Evolutionary conservation across 78 protist genomes (phyloP).

Genomic region (Capsaspora owczarzaki): DNA sequence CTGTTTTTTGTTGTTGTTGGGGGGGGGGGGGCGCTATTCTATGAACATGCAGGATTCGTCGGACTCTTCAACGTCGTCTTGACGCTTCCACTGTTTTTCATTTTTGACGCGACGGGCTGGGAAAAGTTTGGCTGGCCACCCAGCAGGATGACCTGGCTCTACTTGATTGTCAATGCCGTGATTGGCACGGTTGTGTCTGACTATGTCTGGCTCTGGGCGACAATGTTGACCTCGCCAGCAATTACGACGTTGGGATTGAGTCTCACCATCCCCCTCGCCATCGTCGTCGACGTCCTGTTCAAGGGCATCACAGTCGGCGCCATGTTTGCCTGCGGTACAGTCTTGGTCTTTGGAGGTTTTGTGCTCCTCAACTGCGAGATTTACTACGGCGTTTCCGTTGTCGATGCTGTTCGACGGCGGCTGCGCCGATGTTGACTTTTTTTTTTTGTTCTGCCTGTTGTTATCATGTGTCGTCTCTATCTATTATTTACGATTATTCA

Average conservation of each 20-base stretch:
- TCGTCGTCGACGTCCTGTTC: conserved; percentile 32
- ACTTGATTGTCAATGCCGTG: conserved; percentile 30
- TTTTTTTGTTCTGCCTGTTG: too few relatives aligned
- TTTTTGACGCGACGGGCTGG: conserved; percentile 19
- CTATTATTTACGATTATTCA: too few relatives aligned
- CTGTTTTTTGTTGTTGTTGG: too few relatives aligned
- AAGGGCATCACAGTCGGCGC: not conserved
- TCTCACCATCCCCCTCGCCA: conserved; percentile 62
- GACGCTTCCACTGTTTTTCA: conserved; percentile 23
- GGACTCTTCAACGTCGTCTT: conserved; percentile 28
- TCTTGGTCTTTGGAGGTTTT: conserved; percentile 10
- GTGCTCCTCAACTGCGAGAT: not conserved
- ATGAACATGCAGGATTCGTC: conserved; percentile 35
- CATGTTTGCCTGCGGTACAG: not conserved
- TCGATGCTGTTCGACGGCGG: too few relatives aligned
- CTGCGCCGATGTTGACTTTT: too few relatives aligned
- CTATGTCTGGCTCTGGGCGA: conserved; percentile 49
- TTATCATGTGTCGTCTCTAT: too few relatives aligned
- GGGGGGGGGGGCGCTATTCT: too few relatives aligned
- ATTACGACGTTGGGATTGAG: conserved; percentile 65
- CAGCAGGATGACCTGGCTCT: not conserved
- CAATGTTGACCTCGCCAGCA: conserved; percentile 57
- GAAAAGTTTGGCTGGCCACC: conserved; percentile 28
- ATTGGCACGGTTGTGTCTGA: conserved; percentile 56
- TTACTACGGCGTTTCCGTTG: too few relatives aligned